Evolutionary conservation across 2,329 filamentous ascomycete species (phyloP), one percentile per base, ranked within the genome.

Genomic region (Exophiala dermatitidis): DNA sequence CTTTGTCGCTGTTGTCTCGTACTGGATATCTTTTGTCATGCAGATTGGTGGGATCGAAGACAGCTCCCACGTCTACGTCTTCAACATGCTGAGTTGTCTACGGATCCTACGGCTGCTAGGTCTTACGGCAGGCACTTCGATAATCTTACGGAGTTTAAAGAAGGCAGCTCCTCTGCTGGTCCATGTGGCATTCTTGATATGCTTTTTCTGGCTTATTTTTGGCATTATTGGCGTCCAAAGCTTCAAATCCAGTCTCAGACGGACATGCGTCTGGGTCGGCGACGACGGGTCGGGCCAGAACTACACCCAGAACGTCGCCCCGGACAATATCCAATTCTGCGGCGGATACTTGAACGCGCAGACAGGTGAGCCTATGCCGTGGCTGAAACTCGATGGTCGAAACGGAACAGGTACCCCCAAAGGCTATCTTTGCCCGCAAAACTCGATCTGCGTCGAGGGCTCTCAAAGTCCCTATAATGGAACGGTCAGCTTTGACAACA

Each of bases 171-270:
- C 94, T 1, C 76, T 95, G 34, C 81, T 98, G 28, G 82, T 96
- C 29, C 89, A 95, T 58, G 90, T 98, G 32, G 90, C 88, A 1
- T 96, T 98, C 66, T 76, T 98, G 26, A 90, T 98, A 61, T 81
- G 87, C 9, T 98, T 98, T 72, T 98, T 98, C 71, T 98, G 93
- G 93, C 79, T 98, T 40, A 74, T 97, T 7, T 98, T 98, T 72
- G 93, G 90, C 36, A 96, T 98, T 58, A 84, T 98, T 54, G 94
- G 93, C 4, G 86, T 98, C 26, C 94, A 98, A 68, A 95, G 88
- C 70, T 98, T 98, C 74, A 91, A 91, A 70, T 84, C 86, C 5
- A 91, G 87, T 68, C 71, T 91, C 28, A 81, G 80, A 61, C 84
- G 88, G 45, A 84, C 83, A 58, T 93, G 88, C 66, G 83, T 89